These are phyloP conservation scores for Collariella sp. DNA, from an alignment of 495 filamentous ascomycete species.

Conservation along the genomic window DNA sequence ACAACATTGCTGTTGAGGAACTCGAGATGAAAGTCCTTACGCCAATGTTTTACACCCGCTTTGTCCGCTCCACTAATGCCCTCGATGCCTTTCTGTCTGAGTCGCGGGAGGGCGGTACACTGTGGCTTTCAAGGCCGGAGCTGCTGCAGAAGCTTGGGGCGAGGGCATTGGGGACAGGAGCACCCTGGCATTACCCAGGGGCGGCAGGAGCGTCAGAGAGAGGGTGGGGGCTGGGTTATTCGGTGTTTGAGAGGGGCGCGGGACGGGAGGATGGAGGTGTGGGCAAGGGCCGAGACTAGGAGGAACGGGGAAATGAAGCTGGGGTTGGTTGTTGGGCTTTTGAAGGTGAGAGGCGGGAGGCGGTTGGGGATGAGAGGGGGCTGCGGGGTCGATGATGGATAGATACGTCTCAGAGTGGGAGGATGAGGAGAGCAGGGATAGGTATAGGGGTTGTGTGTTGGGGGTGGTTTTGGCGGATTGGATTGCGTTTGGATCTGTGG, in stretches of 20 bases:
- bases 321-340: no score
- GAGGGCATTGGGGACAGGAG: no score
- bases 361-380: slow-evolving; percentile 25
- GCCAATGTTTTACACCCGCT: slow-evolving; percentile 52
- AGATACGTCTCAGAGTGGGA: slow-evolving; percentile 31
- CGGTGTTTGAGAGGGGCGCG: slow-evolving; percentile 25
- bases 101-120: slow-evolving; percentile 41
- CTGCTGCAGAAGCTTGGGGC: no score
- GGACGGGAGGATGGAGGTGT: no score
- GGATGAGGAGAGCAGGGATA: slow-evolving; percentile 8
- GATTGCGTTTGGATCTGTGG: slow-evolving; percentile 24
- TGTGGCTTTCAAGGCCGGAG: slow-evolving; percentile 42
- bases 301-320: no score
- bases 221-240: no score
- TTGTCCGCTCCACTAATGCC: slow-evolving; percentile 45
- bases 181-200: no score
- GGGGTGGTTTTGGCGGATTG: slow-evolving; percentile 32
- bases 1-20: slow-evolving; percentile 30
- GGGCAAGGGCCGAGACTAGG: no score
- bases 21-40: slow-evolving; percentile 47
- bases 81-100: slow-evolving; percentile 46
- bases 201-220: no score
- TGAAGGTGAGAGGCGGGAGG: not conserved
- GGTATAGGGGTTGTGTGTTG: slow-evolving; percentile 27
- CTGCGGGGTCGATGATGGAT: slow-evolving; percentile 39